A percentile compares a stretch with the other conserved stretches of the same genome.
phyloP scores from a whole-genome alignment of 768 basidiomycete species.

The Lentinula lateritia region DNA sequence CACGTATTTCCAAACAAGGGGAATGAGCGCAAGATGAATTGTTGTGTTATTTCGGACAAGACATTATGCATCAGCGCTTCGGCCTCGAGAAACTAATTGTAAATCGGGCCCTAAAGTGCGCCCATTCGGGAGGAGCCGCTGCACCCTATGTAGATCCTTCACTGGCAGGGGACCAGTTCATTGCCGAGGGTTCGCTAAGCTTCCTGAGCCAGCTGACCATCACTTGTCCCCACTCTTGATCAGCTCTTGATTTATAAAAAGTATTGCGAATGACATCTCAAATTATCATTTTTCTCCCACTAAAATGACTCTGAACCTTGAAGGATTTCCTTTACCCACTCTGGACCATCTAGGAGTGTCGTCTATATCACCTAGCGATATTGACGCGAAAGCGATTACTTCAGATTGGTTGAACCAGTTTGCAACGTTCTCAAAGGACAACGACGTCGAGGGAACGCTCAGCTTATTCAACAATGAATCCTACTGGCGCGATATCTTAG shows the following conservation, averaged over 20 bases:
- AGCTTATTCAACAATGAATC: conserved; percentile 25
- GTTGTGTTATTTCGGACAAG: too few species aligned
- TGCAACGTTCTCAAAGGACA: conserved; percentile 7
- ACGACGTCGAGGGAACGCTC: conserved; percentile 14
- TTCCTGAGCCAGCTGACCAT: background rate
- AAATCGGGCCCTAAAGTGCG: too few species aligned
- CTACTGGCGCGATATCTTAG: conserved; percentile 48
- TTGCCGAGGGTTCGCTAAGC: too few species aligned
- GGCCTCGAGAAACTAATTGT: too few species aligned
- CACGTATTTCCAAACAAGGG: too few species aligned
- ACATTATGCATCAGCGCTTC: too few species aligned
- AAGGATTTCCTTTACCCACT: conserved; percentile 5
- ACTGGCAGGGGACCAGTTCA: too few species aligned
- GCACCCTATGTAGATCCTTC: too few species aligned
- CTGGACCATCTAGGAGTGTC: background rate
- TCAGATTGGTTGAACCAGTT: conserved; percentile 18
- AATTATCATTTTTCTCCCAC: background rate
- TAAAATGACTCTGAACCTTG: conserved; percentile 1
- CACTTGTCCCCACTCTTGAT: too few species aligned
- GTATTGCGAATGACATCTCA: background rate
- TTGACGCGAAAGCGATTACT: conserved; percentile 1
- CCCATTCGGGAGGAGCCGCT: too few species aligned
- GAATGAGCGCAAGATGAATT: too few species aligned
- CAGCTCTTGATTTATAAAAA: background rate
- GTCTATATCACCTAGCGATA: background rate